A percentile compares a stretch with the other conserved stretches of the same genome.
These are phyloP conservation scores for Xylaria telfairii DNA, from an alignment of 495 filamentous ascomycete genomes.

Conservation along the genomic window DNA sequence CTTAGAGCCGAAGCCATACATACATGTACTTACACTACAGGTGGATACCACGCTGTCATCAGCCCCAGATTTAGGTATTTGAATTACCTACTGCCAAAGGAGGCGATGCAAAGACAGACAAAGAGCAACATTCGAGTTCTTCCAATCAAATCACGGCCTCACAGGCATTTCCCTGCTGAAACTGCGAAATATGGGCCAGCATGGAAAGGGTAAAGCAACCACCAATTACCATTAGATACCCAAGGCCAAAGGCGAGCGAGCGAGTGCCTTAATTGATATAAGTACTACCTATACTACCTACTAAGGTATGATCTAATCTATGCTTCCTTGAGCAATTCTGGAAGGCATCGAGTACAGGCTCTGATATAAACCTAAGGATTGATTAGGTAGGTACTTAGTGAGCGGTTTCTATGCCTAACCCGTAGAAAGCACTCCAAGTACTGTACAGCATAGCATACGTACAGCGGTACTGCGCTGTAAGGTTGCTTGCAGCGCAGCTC, in stretches of 20 bases:
- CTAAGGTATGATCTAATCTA: neutral
- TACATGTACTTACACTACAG: too few species aligned
- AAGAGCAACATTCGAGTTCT: neutral
- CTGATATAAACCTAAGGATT: too few species aligned
- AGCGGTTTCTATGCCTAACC: neutral
- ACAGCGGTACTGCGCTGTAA: neutral
- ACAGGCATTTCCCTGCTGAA: constrained; percentile 5
- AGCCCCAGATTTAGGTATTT: constrained; percentile 2
- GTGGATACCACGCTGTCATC: neutral
- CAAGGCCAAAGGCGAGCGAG: neutral
- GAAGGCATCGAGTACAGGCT: neutral
- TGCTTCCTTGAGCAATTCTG: neutral
- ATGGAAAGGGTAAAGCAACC: neutral
- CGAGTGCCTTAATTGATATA: neutral
- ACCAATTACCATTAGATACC: neutral
- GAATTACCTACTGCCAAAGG: neutral
- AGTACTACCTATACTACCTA: too few species aligned
- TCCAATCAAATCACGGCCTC: neutral
- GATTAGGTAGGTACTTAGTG: too few species aligned
- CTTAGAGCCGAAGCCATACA: neutral
- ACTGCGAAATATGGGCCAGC: neutral
- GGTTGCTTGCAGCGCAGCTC: constrained; percentile 3
- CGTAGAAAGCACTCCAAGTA: neutral
- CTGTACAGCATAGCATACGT: too few species aligned
- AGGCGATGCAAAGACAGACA: neutral